Evolutionary conservation across 1,139 yeast genomes (phyloP).

Genomic region (Wickerhamomyces sp.): DNA sequence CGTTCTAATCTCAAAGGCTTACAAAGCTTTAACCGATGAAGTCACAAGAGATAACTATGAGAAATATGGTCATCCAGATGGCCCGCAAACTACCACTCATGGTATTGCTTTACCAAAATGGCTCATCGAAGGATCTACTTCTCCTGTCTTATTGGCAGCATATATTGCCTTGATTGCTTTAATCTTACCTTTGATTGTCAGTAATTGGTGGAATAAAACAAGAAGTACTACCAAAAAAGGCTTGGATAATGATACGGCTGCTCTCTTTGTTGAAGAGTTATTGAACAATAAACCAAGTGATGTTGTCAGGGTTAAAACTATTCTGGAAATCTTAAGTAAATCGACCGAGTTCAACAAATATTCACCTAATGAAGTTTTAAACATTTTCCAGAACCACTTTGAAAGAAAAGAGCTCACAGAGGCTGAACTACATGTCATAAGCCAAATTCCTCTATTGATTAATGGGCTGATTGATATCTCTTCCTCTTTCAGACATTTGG

Average conservation of each 20-base stretch:
- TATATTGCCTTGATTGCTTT: conserved; percentile 76
- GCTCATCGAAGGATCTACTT: conserved; percentile 79
- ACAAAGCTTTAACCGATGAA: conserved; percentile 92
- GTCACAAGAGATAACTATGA: conserved; percentile 75
- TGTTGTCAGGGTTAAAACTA: conserved; percentile 50
- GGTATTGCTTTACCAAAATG: conserved; percentile 96
- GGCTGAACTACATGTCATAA: conserved; percentile 49
- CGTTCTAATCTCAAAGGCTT: conserved; percentile 85
- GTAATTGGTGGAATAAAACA: conserved; percentile 86
- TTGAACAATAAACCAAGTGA: conserved; percentile 77
- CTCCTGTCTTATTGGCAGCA: conserved; percentile 57
- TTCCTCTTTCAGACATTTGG: conserved; percentile 69
- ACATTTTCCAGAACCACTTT: conserved; percentile 53
- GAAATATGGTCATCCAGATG: conserved; percentile 96
- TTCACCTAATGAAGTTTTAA: conserved; percentile 42
- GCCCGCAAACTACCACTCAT: conserved; percentile 90
- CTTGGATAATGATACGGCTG: conserved; percentile 78
- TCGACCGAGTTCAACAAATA: conserved; percentile 57
- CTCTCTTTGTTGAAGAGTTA: conserved; percentile 57
- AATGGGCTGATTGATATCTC: conserved; percentile 80
- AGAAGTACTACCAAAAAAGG: conserved; percentile 81
- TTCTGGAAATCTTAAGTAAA: conserved; percentile 58
- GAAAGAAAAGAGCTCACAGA: conserved; percentile 42
- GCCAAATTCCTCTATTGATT: conserved; percentile 62
- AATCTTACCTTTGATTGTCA: conserved; percentile 74